Evolutionary conservation across 768 basidiomycete species (phyloP), one percentile per base, ranked within the genome.

Genomic region (Macrolepiota albuminosa): DNA sequence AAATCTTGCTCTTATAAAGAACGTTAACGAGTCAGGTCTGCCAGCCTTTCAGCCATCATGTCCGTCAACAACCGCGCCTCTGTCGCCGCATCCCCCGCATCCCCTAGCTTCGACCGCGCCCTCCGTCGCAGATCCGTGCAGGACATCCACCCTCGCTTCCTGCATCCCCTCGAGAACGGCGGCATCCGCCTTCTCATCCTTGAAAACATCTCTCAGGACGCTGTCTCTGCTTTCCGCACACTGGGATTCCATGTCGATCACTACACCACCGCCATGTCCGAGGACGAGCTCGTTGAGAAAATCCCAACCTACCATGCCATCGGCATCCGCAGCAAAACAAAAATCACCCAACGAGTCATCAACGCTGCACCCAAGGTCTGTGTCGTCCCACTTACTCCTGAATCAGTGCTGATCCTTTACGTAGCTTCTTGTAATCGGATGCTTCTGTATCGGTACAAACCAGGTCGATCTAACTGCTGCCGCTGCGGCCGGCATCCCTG

Each of bases 391-490:
- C 29, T 42, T 54, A 37, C 16, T 36, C 29, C 46, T 29, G 21
- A 21, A 50, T 47, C 60, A 18, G 11, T 14, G 26, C 40, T 54
- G 48, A 48, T 54, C 4, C 31, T 14, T 10, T 5, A 42, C 11
- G 10, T 68, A 99, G 95, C 89, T 99, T 49, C 83, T 98, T 13
- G 92, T 88, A 69, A 93, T 98, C 63, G 96, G 97, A 11, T 99
- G 97, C 74, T 99, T 99, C 83, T 99, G 97, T 76, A 99, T 99
- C 64, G 97, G 97, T 54, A 95, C 93, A 56, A 98, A 98, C 75
- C 97, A 98, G 74, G 97, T 98, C 64, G 95, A 98, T 71, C 86
- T 99, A 49, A 61, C 71, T 53, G 85, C 89, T 3, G 94, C 95
- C 29, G 86, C 89, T 39, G 84, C 84, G 56, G 85, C 91, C 55